Evolutionary conservation across 345 rosid genomes (phyloP), one percentile per base, ranked within the genome.

Genomic region (Carallia brachiata): DNA sequence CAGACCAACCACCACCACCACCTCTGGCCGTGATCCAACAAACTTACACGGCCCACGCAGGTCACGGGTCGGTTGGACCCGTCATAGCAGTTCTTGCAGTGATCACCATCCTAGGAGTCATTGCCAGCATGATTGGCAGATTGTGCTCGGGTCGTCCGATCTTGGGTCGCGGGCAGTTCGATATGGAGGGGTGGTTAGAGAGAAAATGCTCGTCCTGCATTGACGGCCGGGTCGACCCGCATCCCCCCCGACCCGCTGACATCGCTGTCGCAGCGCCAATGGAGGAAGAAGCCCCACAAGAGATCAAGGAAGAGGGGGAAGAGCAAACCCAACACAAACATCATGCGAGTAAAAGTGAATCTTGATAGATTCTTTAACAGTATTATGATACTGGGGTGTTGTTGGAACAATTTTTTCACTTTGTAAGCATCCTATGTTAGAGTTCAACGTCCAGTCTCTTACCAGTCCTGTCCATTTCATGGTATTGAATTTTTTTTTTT

Each of bases 181-280:
- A 89, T 70, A 68, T 87, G 32, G 91, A 89, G 68, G 84, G 88
- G 9, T 89, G 95, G 95, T 82, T 83, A 7, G 87, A 85, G 77
- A 84, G 76, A 47, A 87, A 87, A 78, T 89, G 88, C 75, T 80
- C 90, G 50, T 77, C 91, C 70, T 89, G 90, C 70, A 58, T 89
- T 44, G 90, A 87, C 40, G 89, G 95, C 27, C 53, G 58, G n/a
- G 66, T 81, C 48, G 84, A 60, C 60, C 84, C 86, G 6, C 82
- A 74, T 28, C 84, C 77, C 4, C 16, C 44, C 59, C 80, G 67
- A 66, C 74, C 77, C 18, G 48, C 50, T 27, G 80, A 52, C 1
- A 65, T 78, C 53, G 70, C 76, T 5, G 81, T 62, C 1, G 77
- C 76, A 32, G 71, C 40, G 23, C 77, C 82, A n/a, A 71, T 52